Evolutionary conservation across 2,329 filamentous ascomycete species (phyloP).

Genomic region (Colletotrichum sp.): DNA sequence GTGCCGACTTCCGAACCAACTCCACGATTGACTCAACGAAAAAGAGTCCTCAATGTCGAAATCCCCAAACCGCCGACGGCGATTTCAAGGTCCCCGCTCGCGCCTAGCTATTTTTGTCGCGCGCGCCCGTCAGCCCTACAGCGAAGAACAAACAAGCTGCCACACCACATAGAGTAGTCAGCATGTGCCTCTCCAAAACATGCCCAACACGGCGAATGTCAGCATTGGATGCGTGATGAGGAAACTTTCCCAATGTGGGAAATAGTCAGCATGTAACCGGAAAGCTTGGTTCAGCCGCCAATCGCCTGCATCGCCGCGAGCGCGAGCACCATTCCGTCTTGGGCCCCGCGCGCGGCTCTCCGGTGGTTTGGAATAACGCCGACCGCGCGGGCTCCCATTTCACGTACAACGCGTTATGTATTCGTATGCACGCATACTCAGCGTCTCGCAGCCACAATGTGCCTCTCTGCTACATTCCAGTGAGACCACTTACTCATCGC

Average conservation of each 20-base stretch:
- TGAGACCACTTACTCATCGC: neutral
- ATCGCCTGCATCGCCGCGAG: neutral
- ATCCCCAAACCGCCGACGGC: neutral
- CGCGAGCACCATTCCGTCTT: neutral
- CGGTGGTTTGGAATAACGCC: neutral
- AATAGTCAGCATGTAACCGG: neutral
- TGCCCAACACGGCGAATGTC: neutral
- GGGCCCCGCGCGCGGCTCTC: neutral
- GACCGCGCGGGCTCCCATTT: neutral
- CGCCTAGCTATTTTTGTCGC: neutral
- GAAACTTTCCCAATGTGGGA: neutral
- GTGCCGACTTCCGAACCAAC: neutral
- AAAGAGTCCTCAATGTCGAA: neutral
- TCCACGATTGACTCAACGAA: neutral
- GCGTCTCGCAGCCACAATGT: neutral
- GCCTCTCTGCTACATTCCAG: neutral
- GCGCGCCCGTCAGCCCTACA: neutral
- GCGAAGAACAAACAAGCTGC: neutral
- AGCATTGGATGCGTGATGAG: neutral
- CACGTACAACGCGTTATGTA: neutral
- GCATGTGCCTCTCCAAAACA: neutral
- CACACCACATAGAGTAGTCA: neutral
- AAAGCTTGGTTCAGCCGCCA: neutral
- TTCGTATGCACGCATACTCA: neutral
- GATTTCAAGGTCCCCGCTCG: neutral